Base-by-base conservation (phyloP, 345 rosid genomes). In the Aurinia saxatilis region DNA sequence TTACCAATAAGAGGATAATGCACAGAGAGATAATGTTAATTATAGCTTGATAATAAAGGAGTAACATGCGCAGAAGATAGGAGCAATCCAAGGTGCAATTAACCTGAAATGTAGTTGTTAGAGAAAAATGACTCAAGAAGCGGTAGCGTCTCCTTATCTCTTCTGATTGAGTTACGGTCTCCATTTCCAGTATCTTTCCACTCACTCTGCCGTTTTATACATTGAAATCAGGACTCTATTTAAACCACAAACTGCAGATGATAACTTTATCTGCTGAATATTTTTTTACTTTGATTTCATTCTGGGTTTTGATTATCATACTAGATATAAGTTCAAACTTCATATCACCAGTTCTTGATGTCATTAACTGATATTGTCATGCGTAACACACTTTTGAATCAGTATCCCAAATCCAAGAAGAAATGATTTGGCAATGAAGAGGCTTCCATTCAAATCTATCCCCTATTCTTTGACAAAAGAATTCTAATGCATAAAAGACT, bases 51-150 rank as follows among this genome's bases (percentile, higher is more conserved):
- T 10, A 56, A 60, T 15, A n/a, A 10, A 11, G 8, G 36, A 8
- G 16, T 15, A 5, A 23, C 30, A 56, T 27, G 19, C 5, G 23
- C 27, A 40, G 45, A 30, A 52, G 13, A 54, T 29, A 35, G 27
- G 15, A 42, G 18, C 23, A 47, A 14, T 2, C 4, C 6, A 45
- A 17, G 33, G 10, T 16, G 76, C n/a, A 58, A 2, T 21, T 12
- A 74, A 87, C 98, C 87, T 83, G 95, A 74, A 83, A 85, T 31
- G 88, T 78, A 31, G 97, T 90, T 15, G 96, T 81, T 50, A 93
- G 81, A 31, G 99, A 85, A 71, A 90, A 90, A 73, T 93, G 99
- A 78, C 97, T 87, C 68, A 93, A 65, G 62, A 76, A 87, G 42
- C 95, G 91, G 73, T 87, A 87, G 18, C 97, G 96, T 71, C 84